Conservation (phyloP, 2,329 filamentous ascomycete genomes). For the Fusarium nurragi region DNA sequence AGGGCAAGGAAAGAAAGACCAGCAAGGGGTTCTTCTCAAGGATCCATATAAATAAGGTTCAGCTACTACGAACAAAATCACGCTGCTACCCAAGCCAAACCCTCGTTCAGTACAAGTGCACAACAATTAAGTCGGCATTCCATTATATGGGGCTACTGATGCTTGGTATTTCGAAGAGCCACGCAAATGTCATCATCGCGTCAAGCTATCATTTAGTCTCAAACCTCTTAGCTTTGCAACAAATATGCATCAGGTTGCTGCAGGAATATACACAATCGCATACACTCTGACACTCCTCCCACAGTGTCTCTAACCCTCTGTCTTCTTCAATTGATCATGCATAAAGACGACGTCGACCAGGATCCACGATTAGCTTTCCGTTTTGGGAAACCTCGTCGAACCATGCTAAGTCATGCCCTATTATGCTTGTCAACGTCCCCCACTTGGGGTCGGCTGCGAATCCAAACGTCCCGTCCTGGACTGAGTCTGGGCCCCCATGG, state of each 20-base stretch:
- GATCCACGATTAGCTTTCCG: slow-evolving; percentile 41
- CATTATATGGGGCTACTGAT: neutral
- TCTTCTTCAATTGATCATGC: slow-evolving; percentile 11
- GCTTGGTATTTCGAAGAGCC: neutral
- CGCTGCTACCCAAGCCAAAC: slow-evolving; percentile 15
- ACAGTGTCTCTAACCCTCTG: neutral
- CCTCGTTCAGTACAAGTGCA: slow-evolving; percentile 8
- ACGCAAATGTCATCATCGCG: neutral
- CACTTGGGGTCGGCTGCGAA: slow-evolving; percentile 41
- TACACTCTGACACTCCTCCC: neutral
- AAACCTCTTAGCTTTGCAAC: slow-evolving; percentile 1
- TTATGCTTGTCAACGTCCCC: slow-evolving; percentile 31
- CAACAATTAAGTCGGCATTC: neutral
- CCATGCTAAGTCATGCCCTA: slow-evolving; percentile 18
- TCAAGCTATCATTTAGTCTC: neutral
- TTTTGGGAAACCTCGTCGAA: slow-evolving; percentile 36
- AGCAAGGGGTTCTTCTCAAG: slow-evolving; percentile 21
- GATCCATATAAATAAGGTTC: slow-evolving; percentile 41
- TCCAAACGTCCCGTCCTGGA: slow-evolving; percentile 33
- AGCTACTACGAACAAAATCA: slow-evolving; percentile 21
- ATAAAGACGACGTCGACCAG: slow-evolving; percentile 32
- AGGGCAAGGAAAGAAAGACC: slow-evolving; percentile 11
- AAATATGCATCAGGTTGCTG: neutral
- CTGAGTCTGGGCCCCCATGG: slow-evolving; percentile 31
- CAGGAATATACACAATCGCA: slow-evolving; percentile 2